Evolutionary conservation across 345 rosid species (phyloP).

Genomic region (Eucalyptus viminalis): DNA sequence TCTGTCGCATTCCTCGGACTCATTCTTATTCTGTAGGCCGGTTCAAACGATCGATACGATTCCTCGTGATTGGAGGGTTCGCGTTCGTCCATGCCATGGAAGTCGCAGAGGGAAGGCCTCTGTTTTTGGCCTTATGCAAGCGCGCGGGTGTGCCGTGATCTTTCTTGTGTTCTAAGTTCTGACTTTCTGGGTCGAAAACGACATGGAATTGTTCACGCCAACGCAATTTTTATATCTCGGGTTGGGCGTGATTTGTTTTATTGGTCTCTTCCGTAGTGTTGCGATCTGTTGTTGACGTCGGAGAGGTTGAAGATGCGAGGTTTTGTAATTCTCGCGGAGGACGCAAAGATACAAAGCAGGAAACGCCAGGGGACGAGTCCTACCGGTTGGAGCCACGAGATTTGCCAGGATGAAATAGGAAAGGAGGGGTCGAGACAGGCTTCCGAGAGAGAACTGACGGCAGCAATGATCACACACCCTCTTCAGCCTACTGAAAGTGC

Average conservation of each 20-base stretch:
- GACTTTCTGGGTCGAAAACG: background rate
- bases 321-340: background rate
- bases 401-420: background rate
- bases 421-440: background rate
- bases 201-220: background rate
- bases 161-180: background rate
- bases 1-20: background rate
- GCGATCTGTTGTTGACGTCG: background rate
- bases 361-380: background rate
- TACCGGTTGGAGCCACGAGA: background rate
- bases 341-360: background rate
- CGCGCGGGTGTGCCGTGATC: background rate
- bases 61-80: background rate
- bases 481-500: background rate
- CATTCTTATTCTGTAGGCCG: background rate
- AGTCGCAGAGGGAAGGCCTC: background rate
- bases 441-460: background rate
- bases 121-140: background rate
- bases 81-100: background rate
- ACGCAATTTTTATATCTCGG: background rate
- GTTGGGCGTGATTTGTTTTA: background rate
- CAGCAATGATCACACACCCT: background rate
- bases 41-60: background rate
- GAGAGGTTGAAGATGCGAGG: background rate
- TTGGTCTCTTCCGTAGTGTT: background rate